Percentiles rank a stretch among this genome's conserved stretches.
phyloP scores from a whole-genome alignment of 805 yeast species.

The Saccharomyces kudriavzevii region DNA sequence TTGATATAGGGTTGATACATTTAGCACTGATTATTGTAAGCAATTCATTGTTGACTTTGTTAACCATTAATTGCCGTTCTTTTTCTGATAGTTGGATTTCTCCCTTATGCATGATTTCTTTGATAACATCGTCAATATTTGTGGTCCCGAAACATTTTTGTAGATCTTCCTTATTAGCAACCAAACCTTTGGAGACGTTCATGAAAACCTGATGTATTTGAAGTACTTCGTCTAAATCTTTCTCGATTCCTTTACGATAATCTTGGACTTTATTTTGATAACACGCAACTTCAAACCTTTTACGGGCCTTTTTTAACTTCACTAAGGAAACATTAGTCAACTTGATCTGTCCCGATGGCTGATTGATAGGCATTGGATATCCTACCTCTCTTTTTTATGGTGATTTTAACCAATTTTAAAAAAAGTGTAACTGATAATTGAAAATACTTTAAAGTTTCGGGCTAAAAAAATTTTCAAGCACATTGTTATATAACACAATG shows the following conservation, averaged over 20 bases:
- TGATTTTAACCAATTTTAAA: neutral
- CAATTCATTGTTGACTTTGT: conserved; percentile 73
- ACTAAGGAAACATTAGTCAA: conserved; percentile 92
- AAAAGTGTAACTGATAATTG: neutral
- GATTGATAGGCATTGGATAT: conserved; percentile 52
- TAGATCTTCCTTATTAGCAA: conserved; percentile 81
- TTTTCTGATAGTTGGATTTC: conserved; percentile 92
- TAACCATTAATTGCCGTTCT: conserved; percentile 71
- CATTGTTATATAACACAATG: neutral
- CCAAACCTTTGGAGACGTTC: conserved; percentile 90
- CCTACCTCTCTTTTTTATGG: neutral
- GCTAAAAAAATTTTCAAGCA: neutral
- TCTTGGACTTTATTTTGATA: conserved; percentile 96
- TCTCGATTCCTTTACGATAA: conserved; percentile 63
- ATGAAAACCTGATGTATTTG: conserved; percentile 92
- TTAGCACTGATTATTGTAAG: conserved; percentile 77
- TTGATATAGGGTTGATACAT: conserved; percentile 83
- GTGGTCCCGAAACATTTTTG: conserved; percentile 65
- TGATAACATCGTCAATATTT: conserved; percentile 63
- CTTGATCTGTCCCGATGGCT: conserved; percentile 82
- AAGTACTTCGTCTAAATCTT: conserved; percentile 88
- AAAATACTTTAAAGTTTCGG: neutral
- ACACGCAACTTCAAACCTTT: conserved; percentile 90
- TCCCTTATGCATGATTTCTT: conserved; percentile 80
- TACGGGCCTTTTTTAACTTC: conserved; percentile 81